Conservation (phyloP, 345 rosid genomes). For the Salix dunnii region DNA sequence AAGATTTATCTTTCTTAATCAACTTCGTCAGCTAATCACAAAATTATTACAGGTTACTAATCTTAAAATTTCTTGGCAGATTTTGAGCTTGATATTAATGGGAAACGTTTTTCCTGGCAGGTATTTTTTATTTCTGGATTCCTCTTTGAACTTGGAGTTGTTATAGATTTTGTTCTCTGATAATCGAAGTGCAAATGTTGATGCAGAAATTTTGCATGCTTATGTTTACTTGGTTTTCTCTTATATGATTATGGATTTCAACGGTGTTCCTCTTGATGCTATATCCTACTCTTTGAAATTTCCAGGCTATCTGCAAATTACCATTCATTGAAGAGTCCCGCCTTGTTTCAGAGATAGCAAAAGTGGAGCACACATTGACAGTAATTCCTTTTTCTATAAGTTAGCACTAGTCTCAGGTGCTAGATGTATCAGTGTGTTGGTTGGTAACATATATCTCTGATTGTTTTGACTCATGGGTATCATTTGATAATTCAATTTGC, state of each 20-base stretch:
- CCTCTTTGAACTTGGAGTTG: not conserved
- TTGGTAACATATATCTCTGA: not conserved
- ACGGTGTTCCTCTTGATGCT: not conserved
- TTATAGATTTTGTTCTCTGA: not conserved
- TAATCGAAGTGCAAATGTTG: not conserved
- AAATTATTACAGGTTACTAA: not conserved
- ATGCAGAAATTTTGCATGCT: not conserved
- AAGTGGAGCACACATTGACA: conserved; percentile 29
- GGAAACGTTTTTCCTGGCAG: conserved; percentile 31
- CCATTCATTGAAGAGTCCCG: conserved; percentile 38
- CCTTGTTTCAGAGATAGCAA: conserved; percentile 27
- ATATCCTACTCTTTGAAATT: not conserved
- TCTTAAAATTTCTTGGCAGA: conserved; percentile 21
- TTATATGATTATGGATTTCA: not conserved
- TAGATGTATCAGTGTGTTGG: not conserved
- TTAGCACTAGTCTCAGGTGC: not conserved
- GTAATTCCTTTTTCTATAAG: conserved; percentile 13
- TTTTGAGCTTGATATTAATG: conserved; percentile 33
- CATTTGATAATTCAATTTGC: too few species aligned
- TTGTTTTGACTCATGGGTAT: not conserved
- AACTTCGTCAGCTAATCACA: not conserved
- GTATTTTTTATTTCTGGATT: conserved; percentile 12
- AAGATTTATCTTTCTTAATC: not conserved
- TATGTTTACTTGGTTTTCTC: not conserved
- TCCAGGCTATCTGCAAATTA: conserved; percentile 26